These are phyloP conservation scores for Turritis glabra DNA, from an alignment of 345 rosid genomes.

Conservation along the genomic window DNA sequence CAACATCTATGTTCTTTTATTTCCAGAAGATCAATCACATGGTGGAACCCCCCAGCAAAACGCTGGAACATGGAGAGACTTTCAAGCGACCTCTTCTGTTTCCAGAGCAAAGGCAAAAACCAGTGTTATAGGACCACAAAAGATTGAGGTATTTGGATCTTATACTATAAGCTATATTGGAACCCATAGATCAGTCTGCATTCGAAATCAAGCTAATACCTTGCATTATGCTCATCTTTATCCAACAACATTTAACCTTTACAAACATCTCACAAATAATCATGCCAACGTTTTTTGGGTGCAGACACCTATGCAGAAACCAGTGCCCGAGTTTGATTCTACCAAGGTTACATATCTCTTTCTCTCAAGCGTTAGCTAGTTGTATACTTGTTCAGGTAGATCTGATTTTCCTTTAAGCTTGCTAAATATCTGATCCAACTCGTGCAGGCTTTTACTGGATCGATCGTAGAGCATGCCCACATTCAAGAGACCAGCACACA, in stretches of 20 bases:
- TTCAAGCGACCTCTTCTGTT: constrained; percentile 7
- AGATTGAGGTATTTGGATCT: constrained; percentile 28
- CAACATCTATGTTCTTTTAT: constrained; percentile 1
- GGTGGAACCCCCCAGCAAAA: constrained; percentile 2
- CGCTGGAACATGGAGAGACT: constrained; percentile 26
- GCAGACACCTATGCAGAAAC: constrained; percentile 48
- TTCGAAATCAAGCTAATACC: neutral
- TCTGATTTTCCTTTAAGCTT: neutral
- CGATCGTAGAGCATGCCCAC: constrained; percentile 60
- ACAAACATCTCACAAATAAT: constrained; percentile 9
- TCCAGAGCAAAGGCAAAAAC: constrained; percentile 9
- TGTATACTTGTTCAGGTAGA: neutral
- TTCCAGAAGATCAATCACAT: constrained; percentile 17
- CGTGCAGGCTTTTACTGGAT: constrained; percentile 75
- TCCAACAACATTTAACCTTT: neutral
- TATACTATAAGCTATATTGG: constrained; percentile 4
- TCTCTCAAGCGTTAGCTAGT: neutral
- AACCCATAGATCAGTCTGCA: constrained; percentile 3
- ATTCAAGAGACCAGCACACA: constrained; percentile 35
- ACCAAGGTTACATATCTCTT: constrained; percentile 45
- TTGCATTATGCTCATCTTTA: constrained; percentile 12
- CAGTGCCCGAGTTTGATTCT: constrained; percentile 46
- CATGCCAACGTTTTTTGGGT: constrained; percentile 4
- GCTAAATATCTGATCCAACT: constrained; percentile 1
- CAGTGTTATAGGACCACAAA: constrained; percentile 26